Base-by-base conservation (phyloP, 345 rosid genomes). In the Eucalyptus fibrosa region DNA sequence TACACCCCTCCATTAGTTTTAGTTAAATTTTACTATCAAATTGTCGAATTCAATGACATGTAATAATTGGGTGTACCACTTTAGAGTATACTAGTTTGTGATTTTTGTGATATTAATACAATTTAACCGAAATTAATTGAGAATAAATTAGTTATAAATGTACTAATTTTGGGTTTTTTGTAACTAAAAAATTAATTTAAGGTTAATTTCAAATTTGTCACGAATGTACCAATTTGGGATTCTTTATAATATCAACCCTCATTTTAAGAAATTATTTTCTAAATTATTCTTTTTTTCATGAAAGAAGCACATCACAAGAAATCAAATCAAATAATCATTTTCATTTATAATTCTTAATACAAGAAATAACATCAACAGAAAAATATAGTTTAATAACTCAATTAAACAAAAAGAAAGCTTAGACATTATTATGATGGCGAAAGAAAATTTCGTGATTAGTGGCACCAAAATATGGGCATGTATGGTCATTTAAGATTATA, bases 201-300 rank as follows among this genome's bases (percentile, higher is more conserved):
- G 0, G 1, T 53, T 1, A 53, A 53, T 53, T 53, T 53, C 26
- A 53, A 53, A 53, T 53, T 53, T 53, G 10, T 53, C 26, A 53
- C 1, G 0, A 53, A 53, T 53, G 59, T 8, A 53, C 26, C 11
- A 0, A 53, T 19, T 1, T 3, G 2, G 1, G 59, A 0, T 53
- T 53, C 1, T 53, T 53, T 0, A 53, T 53, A 2, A 1, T 53
- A 21, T 21, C 59, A 53, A 21, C 59, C 59, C 26, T 53, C 1
- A 53, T 4, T 53, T 8, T 19, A 53, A 53, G 59, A 37, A 34
- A 67, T 0, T 32, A 5, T 32, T 69, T 34, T 18, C 12, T 6
- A 34, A 3, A 18, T 17, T 8, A 69, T 34, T 34, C 24, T 5
- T 69, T 34, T 34, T 69, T 34, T 2, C 21, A 3, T 21, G 1